Evolutionary conservation across 495 filamentous ascomycete genomes (phyloP).

Genomic region (Evansstolkia leycettana): DNA sequence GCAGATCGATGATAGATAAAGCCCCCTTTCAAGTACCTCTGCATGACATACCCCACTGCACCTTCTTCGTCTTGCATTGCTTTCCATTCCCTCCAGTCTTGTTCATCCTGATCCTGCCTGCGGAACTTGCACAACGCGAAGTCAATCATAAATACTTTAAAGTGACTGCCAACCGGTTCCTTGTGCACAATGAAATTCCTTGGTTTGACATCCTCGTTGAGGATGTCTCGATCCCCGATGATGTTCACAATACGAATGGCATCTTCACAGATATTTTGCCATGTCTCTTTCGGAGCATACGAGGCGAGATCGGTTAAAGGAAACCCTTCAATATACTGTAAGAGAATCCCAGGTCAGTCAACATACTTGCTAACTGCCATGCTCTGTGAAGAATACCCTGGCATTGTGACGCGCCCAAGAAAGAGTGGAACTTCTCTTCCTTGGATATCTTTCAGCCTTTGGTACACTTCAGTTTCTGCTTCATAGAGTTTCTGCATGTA

Average conservation of each 20-base stretch:
- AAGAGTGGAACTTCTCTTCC: conserved; percentile 7
- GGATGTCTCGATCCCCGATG: conserved; percentile 12
- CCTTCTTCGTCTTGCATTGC: conserved; percentile 15
- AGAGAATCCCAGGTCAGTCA: conserved; percentile 8
- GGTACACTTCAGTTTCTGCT: conserved; percentile 9
- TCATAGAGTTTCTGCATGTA: conserved; percentile 5
- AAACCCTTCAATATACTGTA: conserved; percentile 16
- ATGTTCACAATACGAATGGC: conserved; percentile 11
- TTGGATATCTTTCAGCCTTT: conserved; percentile 10
- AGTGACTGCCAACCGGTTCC: not conserved
- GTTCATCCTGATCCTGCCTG: conserved; percentile 7
- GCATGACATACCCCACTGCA: conserved; percentile 15
- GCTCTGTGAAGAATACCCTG: not conserved
- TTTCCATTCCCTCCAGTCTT: conserved; percentile 12
- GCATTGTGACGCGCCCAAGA: conserved; percentile 4
- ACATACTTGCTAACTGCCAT: conserved; percentile 3
- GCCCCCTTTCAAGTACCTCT: conserved; percentile 6
- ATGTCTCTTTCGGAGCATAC: conserved; percentile 7
- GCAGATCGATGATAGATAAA: conserved; percentile 11
- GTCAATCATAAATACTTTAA: conserved; percentile 18
- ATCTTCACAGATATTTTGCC: conserved; percentile 15
- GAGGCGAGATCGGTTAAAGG: conserved; percentile 10
- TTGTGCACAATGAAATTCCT: conserved; percentile 16
- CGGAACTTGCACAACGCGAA: conserved; percentile 17
- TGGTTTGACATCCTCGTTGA: conserved; percentile 15